Conservation (phyloP, 768 basidiomycete genomes). For the Kockovaella imperatae region DNA sequence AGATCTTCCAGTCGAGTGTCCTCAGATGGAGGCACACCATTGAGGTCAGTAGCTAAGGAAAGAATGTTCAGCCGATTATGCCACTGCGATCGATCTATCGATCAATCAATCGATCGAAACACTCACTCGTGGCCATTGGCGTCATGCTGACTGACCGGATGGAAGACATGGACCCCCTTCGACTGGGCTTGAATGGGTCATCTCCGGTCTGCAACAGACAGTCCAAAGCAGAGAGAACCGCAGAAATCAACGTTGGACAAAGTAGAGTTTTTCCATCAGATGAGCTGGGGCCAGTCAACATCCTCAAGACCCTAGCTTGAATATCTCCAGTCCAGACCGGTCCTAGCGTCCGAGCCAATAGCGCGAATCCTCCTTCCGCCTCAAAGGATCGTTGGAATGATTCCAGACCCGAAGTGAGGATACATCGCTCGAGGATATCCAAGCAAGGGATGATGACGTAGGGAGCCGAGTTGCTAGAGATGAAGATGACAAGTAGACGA, state of each 20-base stretch:
- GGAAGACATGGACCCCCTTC: constrained; percentile 18
- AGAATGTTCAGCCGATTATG: neutral
- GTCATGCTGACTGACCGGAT: constrained; percentile 18
- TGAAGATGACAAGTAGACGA: constrained; percentile 67
- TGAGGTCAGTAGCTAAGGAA: neutral
- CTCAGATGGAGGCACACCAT: neutral
- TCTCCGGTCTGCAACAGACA: constrained; percentile 49
- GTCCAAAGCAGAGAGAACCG: constrained; percentile 63
- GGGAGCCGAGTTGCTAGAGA: constrained; percentile 65
- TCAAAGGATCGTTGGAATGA: constrained; percentile 80
- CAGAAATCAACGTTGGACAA: constrained; percentile 52
- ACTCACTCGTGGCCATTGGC: constrained; percentile 11
- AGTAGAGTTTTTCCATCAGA: constrained; percentile 4
- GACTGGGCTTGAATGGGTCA: constrained; percentile 15
- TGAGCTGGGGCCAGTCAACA: constrained; percentile 56
- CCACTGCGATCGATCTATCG: neutral
- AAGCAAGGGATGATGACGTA: constrained; percentile 43
- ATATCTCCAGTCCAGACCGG: constrained; percentile 60
- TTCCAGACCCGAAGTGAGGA: constrained; percentile 53
- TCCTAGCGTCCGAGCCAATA: constrained; percentile 63
- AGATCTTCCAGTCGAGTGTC: constrained; percentile 17
- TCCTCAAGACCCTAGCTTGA: constrained; percentile 60
- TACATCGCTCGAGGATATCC: constrained; percentile 26
- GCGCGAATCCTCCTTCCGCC: constrained; percentile 71
- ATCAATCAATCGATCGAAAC: neutral